phyloP scores from a whole-genome alignment of 441 rosid species.

The Gossypium davidsonii region DNA sequence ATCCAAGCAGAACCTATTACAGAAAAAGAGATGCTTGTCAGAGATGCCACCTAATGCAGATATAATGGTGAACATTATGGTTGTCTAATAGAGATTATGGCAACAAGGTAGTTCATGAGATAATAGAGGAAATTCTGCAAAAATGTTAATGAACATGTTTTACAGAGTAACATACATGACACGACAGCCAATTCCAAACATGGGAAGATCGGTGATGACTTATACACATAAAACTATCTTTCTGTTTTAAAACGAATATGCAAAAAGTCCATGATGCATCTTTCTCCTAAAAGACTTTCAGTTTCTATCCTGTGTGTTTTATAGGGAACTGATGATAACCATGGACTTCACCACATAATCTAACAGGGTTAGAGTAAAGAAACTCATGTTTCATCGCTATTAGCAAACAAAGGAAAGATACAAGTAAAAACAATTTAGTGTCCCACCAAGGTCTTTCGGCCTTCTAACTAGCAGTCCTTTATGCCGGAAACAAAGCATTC shows the following conservation, averaged over 20 bases:
- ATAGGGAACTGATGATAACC: not conserved
- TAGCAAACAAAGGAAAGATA: not conserved
- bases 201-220: not conserved
- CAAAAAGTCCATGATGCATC: not conserved
- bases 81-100: not conserved
- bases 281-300: not conserved
- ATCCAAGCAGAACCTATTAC: slow-evolving; percentile 90
- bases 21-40: slow-evolving; percentile 7
- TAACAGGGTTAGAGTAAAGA: not conserved
- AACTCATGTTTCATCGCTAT: not conserved
- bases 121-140: not conserved
- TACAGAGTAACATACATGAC: not conserved
- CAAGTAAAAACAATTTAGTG: not conserved
- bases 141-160: not conserved
- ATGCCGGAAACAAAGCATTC: not conserved
- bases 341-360: not conserved
- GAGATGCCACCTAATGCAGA: slow-evolving; percentile 6
- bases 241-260: not conserved
- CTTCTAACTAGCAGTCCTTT: not conserved
- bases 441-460: not conserved
- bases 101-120: not conserved
- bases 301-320: not conserved
- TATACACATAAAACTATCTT: not conserved
- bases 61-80: not conserved
- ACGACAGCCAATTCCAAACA: not conserved